A percentile compares a stretch with the other conserved stretches of the same genome.
phyloP scores from a whole-genome alignment of 768 basidiomycete genomes.

The Phylloporus sp. region DNA sequence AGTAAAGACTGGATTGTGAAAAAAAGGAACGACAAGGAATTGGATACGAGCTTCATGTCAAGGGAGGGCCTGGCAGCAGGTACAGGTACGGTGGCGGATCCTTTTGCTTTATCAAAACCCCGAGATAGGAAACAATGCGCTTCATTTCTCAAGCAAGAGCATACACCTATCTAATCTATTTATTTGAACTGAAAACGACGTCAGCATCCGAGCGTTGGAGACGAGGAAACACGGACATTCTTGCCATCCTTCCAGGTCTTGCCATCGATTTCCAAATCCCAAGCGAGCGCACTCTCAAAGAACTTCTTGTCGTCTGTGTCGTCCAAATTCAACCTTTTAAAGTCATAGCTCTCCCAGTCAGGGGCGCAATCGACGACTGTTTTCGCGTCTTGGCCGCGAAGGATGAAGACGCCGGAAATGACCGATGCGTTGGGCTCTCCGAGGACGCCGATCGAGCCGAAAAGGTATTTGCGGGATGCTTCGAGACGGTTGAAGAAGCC shows the following conservation, averaged over 20 bases:
- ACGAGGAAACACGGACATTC: constrained; percentile 44
- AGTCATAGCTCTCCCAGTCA: constrained; percentile 87
- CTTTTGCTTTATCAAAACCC: too few species aligned
- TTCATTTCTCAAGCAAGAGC: too few species aligned
- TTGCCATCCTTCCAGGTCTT: constrained; percentile 91
- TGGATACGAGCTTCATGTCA: too few species aligned
- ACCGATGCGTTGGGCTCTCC: constrained; percentile 72
- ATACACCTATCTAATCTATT: constrained; percentile 23
- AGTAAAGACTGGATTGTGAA: constrained; percentile 6
- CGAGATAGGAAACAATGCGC: too few species aligned
- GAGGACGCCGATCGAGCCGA: constrained; percentile 89
- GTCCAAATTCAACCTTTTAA: constrained; percentile 68
- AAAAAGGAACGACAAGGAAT: too few species aligned
- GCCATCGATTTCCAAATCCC: constrained; percentile 86
- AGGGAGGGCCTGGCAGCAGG: too few species aligned
- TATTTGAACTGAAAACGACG: constrained; percentile 19
- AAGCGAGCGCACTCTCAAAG: constrained; percentile 90
- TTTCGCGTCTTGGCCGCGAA: constrained; percentile 70
- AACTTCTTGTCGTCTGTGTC: constrained; percentile 77
- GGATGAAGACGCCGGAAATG: constrained; percentile 79
- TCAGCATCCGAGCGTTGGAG: neutral
- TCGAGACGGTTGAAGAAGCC: constrained; percentile 99
- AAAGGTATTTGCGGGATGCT: constrained; percentile 94
- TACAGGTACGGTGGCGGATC: too few species aligned
- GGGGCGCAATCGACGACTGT: constrained; percentile 77